Percentiles rank a stretch among this genome's conserved stretches.
Conservation (phyloP, 495 filamentous ascomycete genomes). For the Darksidea phi region DNA sequence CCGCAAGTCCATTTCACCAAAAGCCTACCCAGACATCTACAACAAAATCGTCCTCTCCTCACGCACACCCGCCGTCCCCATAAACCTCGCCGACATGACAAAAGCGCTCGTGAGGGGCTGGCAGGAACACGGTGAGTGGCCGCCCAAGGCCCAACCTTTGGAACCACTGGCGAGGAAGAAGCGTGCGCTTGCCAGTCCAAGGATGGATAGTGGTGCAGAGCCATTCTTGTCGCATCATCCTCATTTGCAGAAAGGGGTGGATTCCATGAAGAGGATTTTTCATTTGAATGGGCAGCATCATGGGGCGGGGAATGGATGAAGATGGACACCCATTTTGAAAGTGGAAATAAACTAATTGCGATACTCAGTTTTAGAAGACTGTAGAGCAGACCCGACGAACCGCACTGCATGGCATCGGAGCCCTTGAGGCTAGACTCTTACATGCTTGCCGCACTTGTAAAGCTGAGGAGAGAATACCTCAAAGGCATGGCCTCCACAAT, state of each 20-base stretch:
- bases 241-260: slow-evolving; percentile 38
- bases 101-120: slow-evolving; percentile 84
- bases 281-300: slow-evolving; percentile 32
- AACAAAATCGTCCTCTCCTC: slow-evolving; percentile 77
- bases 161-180: slow-evolving; percentile 38
- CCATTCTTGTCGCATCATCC: slow-evolving; percentile 30
- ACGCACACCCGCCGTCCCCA: slow-evolving; percentile 76
- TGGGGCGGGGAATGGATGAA: neutral
- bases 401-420: too few relatives aligned
- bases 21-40: slow-evolving; percentile 79
- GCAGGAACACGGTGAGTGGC: slow-evolving; percentile 95
- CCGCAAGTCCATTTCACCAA: slow-evolving; percentile 67
- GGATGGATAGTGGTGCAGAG: slow-evolving; percentile 15
- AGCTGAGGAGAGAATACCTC: too few relatives aligned
- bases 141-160: slow-evolving; percentile 56
- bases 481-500: too few relatives aligned
- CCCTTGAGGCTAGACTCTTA: too few relatives aligned
- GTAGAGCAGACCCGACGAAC: too few relatives aligned
- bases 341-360: too few relatives aligned
- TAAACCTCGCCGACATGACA: slow-evolving; percentile 79
- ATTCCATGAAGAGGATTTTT: slow-evolving; percentile 37
- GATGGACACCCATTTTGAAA: too few relatives aligned
- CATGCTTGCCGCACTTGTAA: too few relatives aligned
- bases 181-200: slow-evolving; percentile 16
- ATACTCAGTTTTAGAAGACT: too few relatives aligned